These are phyloP conservation scores for Penicillium sp. DNA, from an alignment of 2,329 filamentous ascomycete species.

Conservation along the genomic window DNA sequence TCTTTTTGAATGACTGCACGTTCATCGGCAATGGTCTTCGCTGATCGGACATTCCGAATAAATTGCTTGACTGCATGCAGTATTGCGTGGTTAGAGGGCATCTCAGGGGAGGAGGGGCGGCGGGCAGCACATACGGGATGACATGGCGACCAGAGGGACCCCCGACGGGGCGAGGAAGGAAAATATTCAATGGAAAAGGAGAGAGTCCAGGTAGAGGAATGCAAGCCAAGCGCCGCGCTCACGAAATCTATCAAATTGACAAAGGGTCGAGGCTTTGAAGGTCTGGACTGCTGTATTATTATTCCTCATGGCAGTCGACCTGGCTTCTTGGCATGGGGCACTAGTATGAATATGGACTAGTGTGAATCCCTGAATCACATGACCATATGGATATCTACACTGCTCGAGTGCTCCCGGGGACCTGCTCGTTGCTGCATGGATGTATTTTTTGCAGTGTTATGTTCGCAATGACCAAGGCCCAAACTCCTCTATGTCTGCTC, in stretches of 20 bases:
- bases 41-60: constrained; percentile 97
- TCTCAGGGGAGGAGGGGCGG: constrained; percentile 30
- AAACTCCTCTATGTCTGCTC: too few species aligned
- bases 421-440: too few species aligned
- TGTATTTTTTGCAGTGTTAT: too few species aligned
- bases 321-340: constrained; percentile 27
- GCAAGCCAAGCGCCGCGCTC: constrained; percentile 9
- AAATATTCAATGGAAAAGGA: constrained; percentile 14
- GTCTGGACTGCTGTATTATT: constrained; percentile 29
- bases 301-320: constrained; percentile 29
- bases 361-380: not conserved
- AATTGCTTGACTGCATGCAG: constrained; percentile 85
- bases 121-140: constrained; percentile 53
- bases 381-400: not conserved
- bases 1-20: constrained; percentile 98
- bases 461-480: too few species aligned
- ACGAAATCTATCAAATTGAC: constrained; percentile 13
- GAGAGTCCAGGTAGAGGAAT: constrained; percentile 8
- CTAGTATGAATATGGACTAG: constrained; percentile 14
- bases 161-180: constrained; percentile 40
- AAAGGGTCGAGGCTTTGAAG: constrained; percentile 10
- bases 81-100: constrained; percentile 14
- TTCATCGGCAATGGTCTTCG: constrained; percentile 98
- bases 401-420: too few species aligned
- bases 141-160: constrained; percentile 56